Base-by-base conservation (phyloP, 345 rosid genomes). In the Moricandia moricandioides region DNA sequence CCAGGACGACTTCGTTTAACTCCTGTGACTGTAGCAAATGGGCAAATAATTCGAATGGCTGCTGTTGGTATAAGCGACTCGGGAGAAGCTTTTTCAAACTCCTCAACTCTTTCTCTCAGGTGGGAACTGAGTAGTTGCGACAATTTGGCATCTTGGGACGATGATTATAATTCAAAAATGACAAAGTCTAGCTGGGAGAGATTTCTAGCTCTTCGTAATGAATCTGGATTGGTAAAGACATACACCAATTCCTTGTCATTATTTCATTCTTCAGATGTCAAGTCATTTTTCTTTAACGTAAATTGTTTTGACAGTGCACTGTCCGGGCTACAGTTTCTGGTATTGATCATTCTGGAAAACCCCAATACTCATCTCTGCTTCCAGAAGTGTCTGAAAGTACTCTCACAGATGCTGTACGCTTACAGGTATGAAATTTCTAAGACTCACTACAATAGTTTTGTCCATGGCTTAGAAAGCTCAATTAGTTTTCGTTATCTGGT, bases 21-120 rank as follows among this genome's bases (percentile, higher is more conserved):
- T 58, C 89, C 95, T 62, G 78, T 89, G 68, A 89, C 94, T 29
- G 94, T 93, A 77, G 96, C 97, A 71, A 91, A 91, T 84, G 98
- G 91, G 51, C 92, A 81, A 79, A 85, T 86, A 54, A 87, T 94
- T 69, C 88, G 97, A 14, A 14, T 91, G 66, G 90, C 97, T 78
- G 95, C 93, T 40, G 89, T 88, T 77, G 86, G 96, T 81, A 77
- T 91, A 56, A 82, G 88, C 76, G 67, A 39, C 71, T 82, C 77
- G 16, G 94, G 96, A 65, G 85, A 87, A 80, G 86, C 88, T 83
- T 90, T 89, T 86, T 96, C 97, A 62, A 94, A 94, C 81, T 89
- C 96, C 26, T 94, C 98, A 76, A 88, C 96, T 73, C 90, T 94
- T 79, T 76, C 74, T 66, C 84, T 94, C 78, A 81, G 67, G 78